Evolutionary conservation across 2,329 filamentous ascomycete species (phyloP).

Genomic region (Aspergillus sp.): DNA sequence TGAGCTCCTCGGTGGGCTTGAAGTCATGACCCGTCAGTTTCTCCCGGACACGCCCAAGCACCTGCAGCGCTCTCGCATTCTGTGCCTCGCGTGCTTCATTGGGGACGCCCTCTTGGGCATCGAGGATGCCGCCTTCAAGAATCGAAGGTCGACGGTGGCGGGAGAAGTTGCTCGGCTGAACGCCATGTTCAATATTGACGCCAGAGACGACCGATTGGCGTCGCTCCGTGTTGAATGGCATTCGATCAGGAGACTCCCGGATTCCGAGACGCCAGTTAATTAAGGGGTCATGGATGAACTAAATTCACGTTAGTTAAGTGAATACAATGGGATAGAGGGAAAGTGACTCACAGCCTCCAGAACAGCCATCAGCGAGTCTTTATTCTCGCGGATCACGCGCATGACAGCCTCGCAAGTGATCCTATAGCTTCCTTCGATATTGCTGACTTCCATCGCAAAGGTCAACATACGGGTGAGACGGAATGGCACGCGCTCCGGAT

Average conservation of each 20-base stretch:
- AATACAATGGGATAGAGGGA: background rate
- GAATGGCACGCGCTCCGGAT: conserved; percentile 96
- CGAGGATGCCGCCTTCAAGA: conserved; percentile 56
- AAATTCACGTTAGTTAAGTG: background rate
- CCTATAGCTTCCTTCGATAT: conserved; percentile 97
- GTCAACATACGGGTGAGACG: conserved; percentile 97
- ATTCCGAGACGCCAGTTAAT: conserved; percentile 87
- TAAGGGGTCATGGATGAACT: conserved; percentile 99
- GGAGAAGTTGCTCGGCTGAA: conserved; percentile 64
- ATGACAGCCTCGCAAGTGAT: conserved; percentile 99
- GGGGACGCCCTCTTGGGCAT: conserved; percentile 41
- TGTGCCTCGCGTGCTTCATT: conserved; percentile 69
- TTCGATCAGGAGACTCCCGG: conserved; percentile 60
- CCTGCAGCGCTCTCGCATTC: conserved; percentile 89
- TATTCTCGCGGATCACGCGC: conserved; percentile 93
- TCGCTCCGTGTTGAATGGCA: conserved; percentile 61
- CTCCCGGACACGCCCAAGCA: conserved; percentile 86
- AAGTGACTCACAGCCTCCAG: conserved; percentile 79
- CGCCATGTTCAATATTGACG: conserved; percentile 50
- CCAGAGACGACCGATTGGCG: conserved; percentile 58
- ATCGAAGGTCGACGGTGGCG: conserved; percentile 68
- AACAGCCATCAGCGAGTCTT: conserved; percentile 97
- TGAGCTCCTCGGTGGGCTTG: conserved; percentile 78
- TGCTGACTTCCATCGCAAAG: conserved; percentile 99
- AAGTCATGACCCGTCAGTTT: conserved; percentile 96